phyloP scores from a whole-genome alignment of 257 asterid genomes.

The Solanum etuberosum region DNA sequence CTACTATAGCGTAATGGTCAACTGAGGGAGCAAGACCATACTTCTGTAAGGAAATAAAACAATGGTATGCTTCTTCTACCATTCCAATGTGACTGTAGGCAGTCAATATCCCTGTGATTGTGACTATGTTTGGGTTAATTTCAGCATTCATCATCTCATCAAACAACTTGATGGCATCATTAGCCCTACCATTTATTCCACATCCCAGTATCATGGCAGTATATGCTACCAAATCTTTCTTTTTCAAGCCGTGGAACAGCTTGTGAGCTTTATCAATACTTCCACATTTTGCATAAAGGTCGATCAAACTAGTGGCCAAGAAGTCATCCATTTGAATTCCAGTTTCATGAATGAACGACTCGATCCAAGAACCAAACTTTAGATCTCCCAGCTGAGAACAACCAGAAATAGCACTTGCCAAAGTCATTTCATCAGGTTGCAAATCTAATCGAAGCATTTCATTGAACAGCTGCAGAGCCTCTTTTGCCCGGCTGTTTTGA shows the following conservation, averaged over 20 bases:
- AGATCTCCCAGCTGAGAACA: conserved; percentile 81
- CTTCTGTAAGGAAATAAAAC: conserved; percentile 48
- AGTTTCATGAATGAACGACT: conserved; percentile 32
- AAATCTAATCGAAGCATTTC: conserved; percentile 44
- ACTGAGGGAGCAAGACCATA: conserved; percentile 55
- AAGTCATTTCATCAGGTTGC: conserved; percentile 65
- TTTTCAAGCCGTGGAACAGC: conserved; percentile 33
- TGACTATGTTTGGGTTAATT: conserved; percentile 51
- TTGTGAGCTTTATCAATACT: conserved; percentile 58
- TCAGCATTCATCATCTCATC: conserved; percentile 46
- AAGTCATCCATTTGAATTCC: conserved; percentile 79
- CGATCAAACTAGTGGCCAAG: conserved; percentile 64
- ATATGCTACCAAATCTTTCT: conserved; percentile 61
- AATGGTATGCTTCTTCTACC: conserved; percentile 70
- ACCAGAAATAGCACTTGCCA: conserved; percentile 67
- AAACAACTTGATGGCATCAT: conserved; percentile 52
- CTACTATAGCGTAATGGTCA: conserved; percentile 79
- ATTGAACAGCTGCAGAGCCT: conserved; percentile 57
- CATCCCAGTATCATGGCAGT: conserved; percentile 86
- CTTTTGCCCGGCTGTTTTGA: conserved; percentile 52
- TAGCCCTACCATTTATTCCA: conserved; percentile 68
- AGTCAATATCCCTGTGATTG: conserved; percentile 56
- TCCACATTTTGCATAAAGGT: conserved; percentile 74
- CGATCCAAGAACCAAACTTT: conserved; percentile 40
- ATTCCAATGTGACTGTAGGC: conserved; percentile 63